These are phyloP conservation scores for Nigrospora osmanthi DNA, from an alignment of 2,329 filamentous ascomycete species.

Conservation along the genomic window DNA sequence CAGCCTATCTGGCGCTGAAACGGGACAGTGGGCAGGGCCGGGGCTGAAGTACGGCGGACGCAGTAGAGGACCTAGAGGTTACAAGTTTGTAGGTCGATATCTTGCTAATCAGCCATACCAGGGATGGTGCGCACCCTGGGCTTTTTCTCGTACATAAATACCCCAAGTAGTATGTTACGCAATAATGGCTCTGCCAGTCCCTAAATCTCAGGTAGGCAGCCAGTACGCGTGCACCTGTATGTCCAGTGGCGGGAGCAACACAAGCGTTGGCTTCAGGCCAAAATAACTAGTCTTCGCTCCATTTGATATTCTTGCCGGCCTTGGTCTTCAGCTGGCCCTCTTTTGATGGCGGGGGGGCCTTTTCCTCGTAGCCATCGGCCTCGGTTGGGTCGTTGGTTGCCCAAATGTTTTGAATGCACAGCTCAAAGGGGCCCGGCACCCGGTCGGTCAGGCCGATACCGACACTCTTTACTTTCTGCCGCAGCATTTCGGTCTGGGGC, in stretches of 20 bases:
- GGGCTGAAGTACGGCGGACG: no score
- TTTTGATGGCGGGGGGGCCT: conserved; percentile 3
- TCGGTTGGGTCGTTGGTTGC: conserved; percentile 63
- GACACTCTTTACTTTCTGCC: conserved; percentile 76
- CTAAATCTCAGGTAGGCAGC: no score
- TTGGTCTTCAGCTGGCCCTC: conserved; percentile 31
- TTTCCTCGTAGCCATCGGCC: conserved; percentile 18
- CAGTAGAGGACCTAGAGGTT: no score
- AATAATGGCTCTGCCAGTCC: no score
- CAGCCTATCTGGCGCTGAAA: conserved; percentile 53
- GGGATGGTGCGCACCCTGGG: no score
- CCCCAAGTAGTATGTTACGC: no score
- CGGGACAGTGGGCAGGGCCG: conserved; percentile 13
- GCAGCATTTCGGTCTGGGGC: conserved; percentile 83
- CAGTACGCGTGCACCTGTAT: no score
- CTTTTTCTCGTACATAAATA: no score
- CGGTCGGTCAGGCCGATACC: conserved; percentile 87
- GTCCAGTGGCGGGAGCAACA: no score
- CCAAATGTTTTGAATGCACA: conserved; percentile 82
- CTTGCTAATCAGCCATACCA: no score
- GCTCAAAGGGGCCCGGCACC: conserved; percentile 78
- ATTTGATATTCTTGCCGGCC: conserved; percentile 32
- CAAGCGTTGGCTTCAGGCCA: no score
- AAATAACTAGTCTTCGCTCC: conserved; percentile 21
- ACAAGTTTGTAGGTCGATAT: no score